Base-by-base conservation (phyloP, 306 rosid species). In the Citrullus mucosospermus region DNA sequence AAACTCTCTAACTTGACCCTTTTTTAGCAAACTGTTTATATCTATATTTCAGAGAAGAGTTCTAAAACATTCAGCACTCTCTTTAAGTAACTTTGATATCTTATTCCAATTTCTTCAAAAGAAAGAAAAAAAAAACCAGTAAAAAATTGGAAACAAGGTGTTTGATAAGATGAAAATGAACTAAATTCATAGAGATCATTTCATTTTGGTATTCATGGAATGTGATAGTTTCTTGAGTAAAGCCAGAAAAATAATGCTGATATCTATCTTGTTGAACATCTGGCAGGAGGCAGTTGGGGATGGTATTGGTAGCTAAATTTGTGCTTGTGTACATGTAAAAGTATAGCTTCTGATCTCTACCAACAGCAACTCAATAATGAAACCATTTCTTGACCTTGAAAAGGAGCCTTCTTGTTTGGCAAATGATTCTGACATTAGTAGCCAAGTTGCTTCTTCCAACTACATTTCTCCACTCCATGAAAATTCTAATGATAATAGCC, bases 341-440 rank as follows among this genome's bases (percentile, higher is more conserved):
- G 53, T 68, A n/a, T 4, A 72, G 77, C 77, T 72, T 73, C 28
- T 51, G 60, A 76, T 54, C 39, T n/a, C 55, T 36, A 57, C 57
- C 74, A 58, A 20, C 18, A 62, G 41, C 68, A 59, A 61, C 57
- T 30, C 22, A 62, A 86, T 76, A 82, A 93, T 93, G 98, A 91
- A 84, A 83, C 83, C 84, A 56, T 81, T 62, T 76, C 57, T 93
- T 81, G 95, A 90, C 83, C 91, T 93, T 79, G 96, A 91, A 88
- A 85, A 87, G 83, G 91, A 93, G 76, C 90, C 97, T 39, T 74
- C 97, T 28, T 74, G 78, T 25, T 85, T 81, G 44, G 96, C 82
- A 76, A 85, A 84, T 81, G 96, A 93, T 57, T 88, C 91, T 43
- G 98, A 89, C 22, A 83, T 87, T 77, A 88, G 90, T 88, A 93